These are phyloP conservation scores for Fusarium sp. DNA, from an alignment of 2,329 filamentous ascomycete genomes.

Conservation along the genomic window DNA sequence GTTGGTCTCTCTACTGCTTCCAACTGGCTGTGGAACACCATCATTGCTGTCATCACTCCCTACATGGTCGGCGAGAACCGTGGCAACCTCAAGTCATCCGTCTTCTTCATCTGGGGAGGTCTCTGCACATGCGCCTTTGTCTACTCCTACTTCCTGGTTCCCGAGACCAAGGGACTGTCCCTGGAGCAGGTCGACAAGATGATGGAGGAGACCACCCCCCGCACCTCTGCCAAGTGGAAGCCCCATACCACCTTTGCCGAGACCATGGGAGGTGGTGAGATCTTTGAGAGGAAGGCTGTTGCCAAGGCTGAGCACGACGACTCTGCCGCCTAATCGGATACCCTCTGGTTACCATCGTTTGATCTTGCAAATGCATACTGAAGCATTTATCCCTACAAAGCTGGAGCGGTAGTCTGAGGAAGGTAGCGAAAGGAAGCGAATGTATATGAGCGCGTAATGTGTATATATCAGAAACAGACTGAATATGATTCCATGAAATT, in stretches of 20 bases:
- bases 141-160: slow-evolving; percentile 80
- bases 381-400: slow-evolving; percentile 27
- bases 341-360: neutral
- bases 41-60: slow-evolving; percentile 74
- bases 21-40: slow-evolving; percentile 78
- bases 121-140: slow-evolving; percentile 71
- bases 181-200: slow-evolving; percentile 87
- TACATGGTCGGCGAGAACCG: slow-evolving; percentile 68
- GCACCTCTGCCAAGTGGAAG: slow-evolving; percentile 81
- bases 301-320: slow-evolving; percentile 47
- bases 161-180: slow-evolving; percentile 80
- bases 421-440: neutral
- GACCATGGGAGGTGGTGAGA: slow-evolving; percentile 49
- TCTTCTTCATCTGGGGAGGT: slow-evolving; percentile 82
- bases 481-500: slow-evolving; percentile 25
- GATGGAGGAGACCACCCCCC: slow-evolving; percentile 87
- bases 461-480: slow-evolving; percentile 40
- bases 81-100: slow-evolving; percentile 66
- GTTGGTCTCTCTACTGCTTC: slow-evolving; percentile 84
- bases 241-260: slow-evolving; percentile 76
- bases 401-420: neutral
- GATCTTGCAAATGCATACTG: slow-evolving; percentile 10
- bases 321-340: slow-evolving; percentile 46
- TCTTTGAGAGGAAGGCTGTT: slow-evolving; percentile 48
- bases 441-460: slow-evolving; percentile 38